Conservation (phyloP, 345 rosid genomes). For the Dipteronia dyeriana region DNA sequence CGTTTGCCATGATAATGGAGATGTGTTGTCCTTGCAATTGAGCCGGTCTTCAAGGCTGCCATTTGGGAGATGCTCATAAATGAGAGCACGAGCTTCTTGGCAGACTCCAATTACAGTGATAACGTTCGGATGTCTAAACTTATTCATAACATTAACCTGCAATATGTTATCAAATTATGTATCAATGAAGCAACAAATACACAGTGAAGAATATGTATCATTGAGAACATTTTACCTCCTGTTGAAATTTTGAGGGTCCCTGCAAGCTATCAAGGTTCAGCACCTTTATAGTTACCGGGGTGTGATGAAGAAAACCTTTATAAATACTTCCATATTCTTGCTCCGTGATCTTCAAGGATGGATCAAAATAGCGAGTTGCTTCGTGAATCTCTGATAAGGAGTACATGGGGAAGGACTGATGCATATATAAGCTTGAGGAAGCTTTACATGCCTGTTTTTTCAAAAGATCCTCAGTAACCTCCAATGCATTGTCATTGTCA, state of each 20-base stretch:
- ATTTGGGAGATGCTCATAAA: slow-evolving; percentile 34
- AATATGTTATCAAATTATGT: no score
- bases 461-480: slow-evolving; percentile 36
- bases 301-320: slow-evolving; percentile 38
- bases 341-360: slow-evolving; percentile 34
- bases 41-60: slow-evolving; percentile 39
- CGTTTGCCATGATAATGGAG: slow-evolving; percentile 33
- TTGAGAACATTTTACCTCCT: slow-evolving; percentile 30
- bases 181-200: not conserved
- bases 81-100: slow-evolving; percentile 29
- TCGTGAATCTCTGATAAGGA: slow-evolving; percentile 35
- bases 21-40: slow-evolving; percentile 22
- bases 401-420: slow-evolving; percentile 21
- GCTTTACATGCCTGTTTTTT: slow-evolving; percentile 24
- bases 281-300: slow-evolving; percentile 41
- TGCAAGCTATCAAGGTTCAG: slow-evolving; percentile 26
- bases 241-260: slow-evolving; percentile 26
- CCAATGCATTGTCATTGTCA: slow-evolving; percentile 30
- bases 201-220: not conserved
- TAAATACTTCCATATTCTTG: slow-evolving; percentile 34
- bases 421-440: no score
- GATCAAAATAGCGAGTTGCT: slow-evolving; percentile 36
- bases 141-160: slow-evolving; percentile 31
- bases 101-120: slow-evolving; percentile 35
- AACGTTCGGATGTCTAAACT: slow-evolving; percentile 38